These are phyloP conservation scores for Shiraia bambusicola DNA, from an alignment of 2,329 filamentous ascomycete species.

Conservation along the genomic window DNA sequence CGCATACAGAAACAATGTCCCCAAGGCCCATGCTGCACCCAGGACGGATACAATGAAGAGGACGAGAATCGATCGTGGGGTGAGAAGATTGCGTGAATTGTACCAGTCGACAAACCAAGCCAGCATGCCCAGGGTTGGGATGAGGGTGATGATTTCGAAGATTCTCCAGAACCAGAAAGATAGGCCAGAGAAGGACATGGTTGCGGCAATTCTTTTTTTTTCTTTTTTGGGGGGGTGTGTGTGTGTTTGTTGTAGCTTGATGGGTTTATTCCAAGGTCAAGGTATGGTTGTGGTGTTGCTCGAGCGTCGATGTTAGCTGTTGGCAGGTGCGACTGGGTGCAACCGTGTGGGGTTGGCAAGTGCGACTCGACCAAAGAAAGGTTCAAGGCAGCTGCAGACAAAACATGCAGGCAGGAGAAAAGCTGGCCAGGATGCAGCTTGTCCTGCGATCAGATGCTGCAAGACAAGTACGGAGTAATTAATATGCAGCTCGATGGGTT, in stretches of 20 bases:
- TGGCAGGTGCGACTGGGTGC: slow-evolving; percentile 6
- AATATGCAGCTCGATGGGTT: slow-evolving; percentile 3
- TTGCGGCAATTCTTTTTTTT: slow-evolving; percentile 16
- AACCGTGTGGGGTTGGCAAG: slow-evolving; percentile 5
- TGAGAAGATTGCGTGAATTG: slow-evolving; percentile 58
- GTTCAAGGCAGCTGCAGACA: slow-evolving; percentile 12
- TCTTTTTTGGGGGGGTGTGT: too few relatives aligned
- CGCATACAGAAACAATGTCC: slow-evolving; percentile 61
- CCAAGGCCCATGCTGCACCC: slow-evolving; percentile 61
- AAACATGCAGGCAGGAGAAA: slow-evolving; percentile 12
- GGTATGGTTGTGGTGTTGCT: slow-evolving; percentile 6
- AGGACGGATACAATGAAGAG: slow-evolving; percentile 66
- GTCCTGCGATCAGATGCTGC: slow-evolving; percentile 14
- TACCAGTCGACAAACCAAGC: slow-evolving; percentile 64
- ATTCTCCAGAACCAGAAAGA: slow-evolving; percentile 65
- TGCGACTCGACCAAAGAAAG: slow-evolving; percentile 12
- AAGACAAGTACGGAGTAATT: too few relatives aligned
- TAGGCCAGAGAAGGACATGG: slow-evolving; percentile 55
- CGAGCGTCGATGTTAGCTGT: slow-evolving; percentile 10
- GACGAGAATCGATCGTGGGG: slow-evolving; percentile 61
- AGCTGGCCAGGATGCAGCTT: slow-evolving; percentile 14
- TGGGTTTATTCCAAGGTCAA: slow-evolving; percentile 3
- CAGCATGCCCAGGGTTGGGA: slow-evolving; percentile 63
- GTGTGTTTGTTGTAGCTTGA: too few relatives aligned
- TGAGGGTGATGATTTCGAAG: slow-evolving; percentile 62